A percentile compares a stretch with the other conserved stretches of the same genome.
phyloP scores from a whole-genome alignment of 495 filamentous ascomycete genomes.

The Haplographium delicatum region DNA sequence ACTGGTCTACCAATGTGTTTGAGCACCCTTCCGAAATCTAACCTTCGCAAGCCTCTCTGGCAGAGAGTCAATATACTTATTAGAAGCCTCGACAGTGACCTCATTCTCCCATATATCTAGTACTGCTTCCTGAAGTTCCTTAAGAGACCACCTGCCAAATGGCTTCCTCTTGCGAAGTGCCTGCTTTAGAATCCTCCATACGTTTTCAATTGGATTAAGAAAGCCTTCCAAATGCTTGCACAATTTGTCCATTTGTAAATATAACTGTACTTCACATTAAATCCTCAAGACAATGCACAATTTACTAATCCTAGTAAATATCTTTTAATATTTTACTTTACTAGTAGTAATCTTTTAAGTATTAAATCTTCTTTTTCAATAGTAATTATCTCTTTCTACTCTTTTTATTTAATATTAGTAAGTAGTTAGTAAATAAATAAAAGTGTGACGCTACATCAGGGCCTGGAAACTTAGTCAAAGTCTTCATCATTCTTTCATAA shows the following conservation, averaged over 20 bases:
- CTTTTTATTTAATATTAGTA: too few relatives aligned
- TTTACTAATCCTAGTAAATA: too few relatives aligned
- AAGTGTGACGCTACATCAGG: too few relatives aligned
- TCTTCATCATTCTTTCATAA: too few relatives aligned
- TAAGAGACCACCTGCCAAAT: neutral
- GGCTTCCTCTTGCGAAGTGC: slow-evolving; percentile 1
- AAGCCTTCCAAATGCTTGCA: neutral
- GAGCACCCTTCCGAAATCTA: slow-evolving; percentile 7
- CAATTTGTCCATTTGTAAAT: neutral
- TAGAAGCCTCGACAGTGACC: slow-evolving; percentile 4
- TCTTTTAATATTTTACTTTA: too few relatives aligned
- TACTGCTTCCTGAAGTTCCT: slow-evolving; percentile 7
- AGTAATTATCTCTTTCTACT: too few relatives aligned
- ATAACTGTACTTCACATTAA: neutral
- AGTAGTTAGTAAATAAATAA: too few relatives aligned
- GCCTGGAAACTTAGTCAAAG: too few relatives aligned
- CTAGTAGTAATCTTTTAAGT: too few relatives aligned
- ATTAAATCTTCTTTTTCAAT: too few relatives aligned
- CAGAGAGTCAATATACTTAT: slow-evolving; percentile 11
- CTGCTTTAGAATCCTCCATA: slow-evolving; percentile 12
- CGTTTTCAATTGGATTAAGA: slow-evolving; percentile 11
- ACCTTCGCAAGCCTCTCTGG: slow-evolving; percentile 11
- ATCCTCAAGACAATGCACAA: neutral
- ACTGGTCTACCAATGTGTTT: slow-evolving; percentile 11
- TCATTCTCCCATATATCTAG: slow-evolving; percentile 16